Evolutionary conservation across 805 yeast species (phyloP).

Genomic region (Nakazawaea sp.): DNA sequence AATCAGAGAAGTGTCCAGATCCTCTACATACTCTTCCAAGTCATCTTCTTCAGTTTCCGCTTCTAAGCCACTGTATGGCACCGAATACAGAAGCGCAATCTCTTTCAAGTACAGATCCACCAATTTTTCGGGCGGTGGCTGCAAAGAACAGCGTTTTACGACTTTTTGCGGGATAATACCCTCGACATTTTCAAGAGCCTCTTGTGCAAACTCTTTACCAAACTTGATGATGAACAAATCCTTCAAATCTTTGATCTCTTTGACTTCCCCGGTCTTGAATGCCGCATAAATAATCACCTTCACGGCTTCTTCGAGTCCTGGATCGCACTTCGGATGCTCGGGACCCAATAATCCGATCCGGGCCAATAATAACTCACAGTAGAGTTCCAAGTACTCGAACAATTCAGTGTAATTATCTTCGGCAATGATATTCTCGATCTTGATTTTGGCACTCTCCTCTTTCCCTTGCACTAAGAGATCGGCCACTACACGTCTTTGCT

Average conservation of each 20-base stretch:
- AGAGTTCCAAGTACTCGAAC: conserved; percentile 71
- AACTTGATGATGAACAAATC: conserved; percentile 58
- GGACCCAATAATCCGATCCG: conserved; percentile 57
- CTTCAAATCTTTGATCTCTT: conserved; percentile 55
- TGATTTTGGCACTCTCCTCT: conserved; percentile 73
- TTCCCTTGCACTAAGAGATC: conserved; percentile 64
- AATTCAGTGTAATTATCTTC: conserved; percentile 78
- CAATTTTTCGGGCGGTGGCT: conserved; percentile 59
- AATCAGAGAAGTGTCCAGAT: conserved; percentile 20
- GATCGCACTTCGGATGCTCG: conserved; percentile 30
- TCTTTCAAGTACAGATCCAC: conserved; percentile 69
- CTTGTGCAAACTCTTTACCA: conserved; percentile 59
- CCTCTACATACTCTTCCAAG: conserved; percentile 20
- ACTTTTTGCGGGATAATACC: conserved; percentile 64
- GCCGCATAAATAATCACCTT: conserved; percentile 63
- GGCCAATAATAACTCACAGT: conserved; percentile 76
- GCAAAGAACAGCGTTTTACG: conserved; percentile 50
- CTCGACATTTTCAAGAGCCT: conserved; percentile 44
- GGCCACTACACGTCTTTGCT: conserved; percentile 65
- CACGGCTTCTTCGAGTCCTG: conserved; percentile 70
- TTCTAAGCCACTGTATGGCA: conserved; percentile 56
- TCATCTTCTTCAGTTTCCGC: conserved; percentile 17
- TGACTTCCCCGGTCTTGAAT: conserved; percentile 60
- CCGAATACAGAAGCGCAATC: conserved; percentile 74
- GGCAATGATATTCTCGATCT: conserved; percentile 78